Base-by-base conservation (phyloP, 352 stramenopile genomes). In the Elongisporangium undulatum region DNA sequence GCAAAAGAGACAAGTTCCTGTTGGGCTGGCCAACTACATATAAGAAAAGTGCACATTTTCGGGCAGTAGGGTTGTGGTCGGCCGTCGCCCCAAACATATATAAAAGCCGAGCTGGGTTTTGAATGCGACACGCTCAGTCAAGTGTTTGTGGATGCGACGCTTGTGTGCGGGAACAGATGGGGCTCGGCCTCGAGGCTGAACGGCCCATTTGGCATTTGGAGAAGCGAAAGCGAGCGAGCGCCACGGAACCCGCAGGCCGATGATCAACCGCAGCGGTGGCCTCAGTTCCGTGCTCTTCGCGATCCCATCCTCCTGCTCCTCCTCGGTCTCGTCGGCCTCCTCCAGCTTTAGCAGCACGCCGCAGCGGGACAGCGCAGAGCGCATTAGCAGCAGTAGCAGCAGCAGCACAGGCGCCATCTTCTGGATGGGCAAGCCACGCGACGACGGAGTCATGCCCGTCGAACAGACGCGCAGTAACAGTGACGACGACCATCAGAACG, bases 401-500 rank as follows among this genome's bases (percentile, higher is more conserved):
- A 66, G 53, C 51, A 65, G 55, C 45, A 54, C 53, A 23, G 29
- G 55, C 51, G 69, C 61, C 48, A 19, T 63, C 29, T 64, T 67
- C 55, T 58, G 67, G 53, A 52, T 56, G 20, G 50, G 55, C 34
- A 39, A 49, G 57, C 13, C 57, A 53, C 24, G 65, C 67, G 66
- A 73, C 54, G 59, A 69, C 54, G 24, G 51, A 39, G 63, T 56
- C n/a, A 58, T 52, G 16, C 29, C 61, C 38, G 65, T 69, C 8
- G 64, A 69, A 41, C 29, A 41, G 29, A 41, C 29, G 5, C 29
- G 29, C 29, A 41, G 13, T 13, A 4, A 9, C 29, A 41, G 29
- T 53, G 56, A 63, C 29, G 58, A 69, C 17, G 65, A 69, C 20
- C 57, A 70, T 22, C 51, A 71, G 24, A 69, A 60, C 56, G 57